Evolutionary conservation across 1,139 yeast genomes (phyloP).

Genomic region (Saccharomyces pastorianus): DNA sequence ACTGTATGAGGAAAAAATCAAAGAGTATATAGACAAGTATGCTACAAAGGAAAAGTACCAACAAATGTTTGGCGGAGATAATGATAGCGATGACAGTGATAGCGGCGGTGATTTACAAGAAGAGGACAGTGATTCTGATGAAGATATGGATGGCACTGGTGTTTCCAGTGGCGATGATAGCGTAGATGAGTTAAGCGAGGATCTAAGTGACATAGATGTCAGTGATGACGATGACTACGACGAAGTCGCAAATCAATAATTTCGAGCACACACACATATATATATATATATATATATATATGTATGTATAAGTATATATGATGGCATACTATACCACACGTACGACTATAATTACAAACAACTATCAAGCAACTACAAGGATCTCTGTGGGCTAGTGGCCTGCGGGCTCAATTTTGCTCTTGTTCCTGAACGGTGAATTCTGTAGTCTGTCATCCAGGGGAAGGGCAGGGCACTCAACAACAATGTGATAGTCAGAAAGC

Average conservation of each 20-base stretch:
- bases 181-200: conserved; percentile 31
- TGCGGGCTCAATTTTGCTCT: background rate
- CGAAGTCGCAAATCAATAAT: background rate
- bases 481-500: background rate
- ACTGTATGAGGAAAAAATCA: conserved; percentile 62
- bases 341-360: background rate
- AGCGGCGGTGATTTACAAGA: conserved; percentile 33
- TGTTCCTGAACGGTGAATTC: background rate
- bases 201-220: conserved; percentile 38
- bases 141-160: conserved; percentile 15
- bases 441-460: background rate
- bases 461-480: too few species aligned
- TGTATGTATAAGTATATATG: too few species aligned
- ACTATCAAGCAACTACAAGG: background rate
- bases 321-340: background rate
- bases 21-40: conserved; percentile 62
- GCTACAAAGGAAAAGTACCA: conserved; percentile 49
- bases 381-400: background rate
- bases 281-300: background rate
- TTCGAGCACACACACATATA: background rate
- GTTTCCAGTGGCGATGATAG: conserved; percentile 19
- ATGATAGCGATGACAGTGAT: conserved; percentile 43
- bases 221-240: conserved; percentile 37
- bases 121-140: conserved; percentile 15
- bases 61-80: conserved; percentile 39